Evolutionary conservation across 345 rosid genomes (phyloP).

Genomic region (Ricinus communis): DNA sequence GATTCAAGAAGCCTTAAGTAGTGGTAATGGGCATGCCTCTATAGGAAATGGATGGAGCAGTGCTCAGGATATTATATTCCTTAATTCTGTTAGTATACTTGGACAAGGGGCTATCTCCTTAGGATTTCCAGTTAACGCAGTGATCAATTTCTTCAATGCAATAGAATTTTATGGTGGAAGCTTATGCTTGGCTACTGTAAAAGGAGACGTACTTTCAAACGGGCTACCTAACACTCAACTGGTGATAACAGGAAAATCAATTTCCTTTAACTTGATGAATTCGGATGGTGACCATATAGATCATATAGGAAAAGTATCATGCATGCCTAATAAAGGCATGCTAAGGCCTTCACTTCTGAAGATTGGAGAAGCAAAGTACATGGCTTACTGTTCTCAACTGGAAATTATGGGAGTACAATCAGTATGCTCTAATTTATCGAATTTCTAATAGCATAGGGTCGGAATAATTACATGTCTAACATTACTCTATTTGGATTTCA

Average conservation of each 20-base stretch:
- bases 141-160: slow-evolving; percentile 18
- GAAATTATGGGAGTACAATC: slow-evolving; percentile 35
- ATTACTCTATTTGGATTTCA: slow-evolving; percentile 24
- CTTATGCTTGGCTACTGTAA: slow-evolving; percentile 39
- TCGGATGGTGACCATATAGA: not conserved
- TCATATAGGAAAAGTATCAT: slow-evolving; percentile 20
- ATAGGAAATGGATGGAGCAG: slow-evolving; percentile 32
- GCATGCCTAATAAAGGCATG: slow-evolving; percentile 10
- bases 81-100: slow-evolving; percentile 25
- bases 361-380: slow-evolving; percentile 19
- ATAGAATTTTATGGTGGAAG: slow-evolving; percentile 37
- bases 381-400: slow-evolving; percentile 31
- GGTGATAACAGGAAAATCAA: slow-evolving; percentile 3
- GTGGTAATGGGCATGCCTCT: slow-evolving; percentile 33
- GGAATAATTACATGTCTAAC: not conserved
- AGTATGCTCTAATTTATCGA: slow-evolving; percentile 23
- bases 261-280: not conserved
- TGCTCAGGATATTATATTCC: slow-evolving; percentile 26
- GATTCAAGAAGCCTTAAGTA: slow-evolving; percentile 38
- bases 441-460: too few relatives aligned
- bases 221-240: slow-evolving; percentile 11
- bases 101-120: slow-evolving; percentile 36
- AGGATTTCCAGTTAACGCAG: slow-evolving; percentile 34
- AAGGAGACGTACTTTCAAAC: slow-evolving; percentile 28
- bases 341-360: not conserved